Percentiles rank a stretch among this genome's conserved stretches.
Evolutionary conservation across 1,139 yeast species (phyloP).

Genomic region (Ogataea hybrid): DNA sequence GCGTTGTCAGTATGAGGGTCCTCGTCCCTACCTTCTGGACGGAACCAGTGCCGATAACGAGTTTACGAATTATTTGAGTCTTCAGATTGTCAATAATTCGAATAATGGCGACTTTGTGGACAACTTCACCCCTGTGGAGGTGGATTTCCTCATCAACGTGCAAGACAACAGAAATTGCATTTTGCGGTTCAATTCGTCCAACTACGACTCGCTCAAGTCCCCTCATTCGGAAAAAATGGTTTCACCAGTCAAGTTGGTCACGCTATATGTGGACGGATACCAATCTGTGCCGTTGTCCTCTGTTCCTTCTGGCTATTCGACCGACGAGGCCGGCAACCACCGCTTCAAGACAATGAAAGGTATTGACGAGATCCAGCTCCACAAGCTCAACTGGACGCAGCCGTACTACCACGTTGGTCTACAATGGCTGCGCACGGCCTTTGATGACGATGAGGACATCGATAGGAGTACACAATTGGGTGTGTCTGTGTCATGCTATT

Average conservation of each 20-base stretch:
- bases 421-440: constrained; percentile 75
- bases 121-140: constrained; percentile 67
- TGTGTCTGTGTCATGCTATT: constrained; percentile 59
- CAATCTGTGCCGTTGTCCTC: constrained; percentile 10
- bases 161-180: constrained; percentile 65
- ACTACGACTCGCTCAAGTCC: constrained; percentile 34
- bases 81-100: constrained; percentile 50
- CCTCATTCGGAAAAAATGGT: constrained; percentile 33
- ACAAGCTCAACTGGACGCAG: constrained; percentile 61
- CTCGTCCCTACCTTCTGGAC: constrained; percentile 52
- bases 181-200: constrained; percentile 51
- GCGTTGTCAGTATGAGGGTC: constrained; percentile 50
- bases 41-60: constrained; percentile 35
- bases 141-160: constrained; percentile 57
- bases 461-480: constrained; percentile 39
- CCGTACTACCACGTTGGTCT: constrained; percentile 57
- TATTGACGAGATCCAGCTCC: constrained; percentile 58
- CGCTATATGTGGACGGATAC: constrained; percentile 38
- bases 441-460: constrained; percentile 41
- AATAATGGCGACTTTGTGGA: constrained; percentile 39
- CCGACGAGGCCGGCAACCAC: constrained; percentile 49
- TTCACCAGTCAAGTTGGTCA: constrained; percentile 63
- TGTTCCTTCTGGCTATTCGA: constrained; percentile 50
- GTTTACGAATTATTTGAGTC: constrained; percentile 43
- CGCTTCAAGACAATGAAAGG: constrained; percentile 57